These are phyloP conservation scores for Diophrys sp. DNA, from an alignment of 73 alveolate genomes.

Conservation along the genomic window DNA sequence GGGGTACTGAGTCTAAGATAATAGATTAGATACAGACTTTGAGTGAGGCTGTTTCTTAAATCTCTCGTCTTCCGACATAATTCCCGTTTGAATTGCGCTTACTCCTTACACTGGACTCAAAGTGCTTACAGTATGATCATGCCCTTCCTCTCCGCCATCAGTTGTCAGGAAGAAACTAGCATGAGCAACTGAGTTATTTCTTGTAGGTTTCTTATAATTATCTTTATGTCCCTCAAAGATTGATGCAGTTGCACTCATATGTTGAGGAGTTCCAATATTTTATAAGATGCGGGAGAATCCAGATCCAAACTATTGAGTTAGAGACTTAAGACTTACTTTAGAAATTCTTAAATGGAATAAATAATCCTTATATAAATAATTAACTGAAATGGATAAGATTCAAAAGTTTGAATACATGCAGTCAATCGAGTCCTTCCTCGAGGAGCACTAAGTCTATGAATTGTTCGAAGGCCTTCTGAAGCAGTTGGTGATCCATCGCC, in stretches of 20 bases:
- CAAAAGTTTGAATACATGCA: slow-evolving; percentile 81
- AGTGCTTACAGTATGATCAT: neutral
- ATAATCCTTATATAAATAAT: too few relatives aligned
- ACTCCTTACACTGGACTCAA: neutral
- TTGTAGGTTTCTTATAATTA: neutral
- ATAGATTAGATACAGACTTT: neutral
- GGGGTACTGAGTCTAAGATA: neutral
- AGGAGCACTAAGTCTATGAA: slow-evolving; percentile 89
- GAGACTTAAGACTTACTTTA: too few relatives aligned
- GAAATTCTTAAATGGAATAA: too few relatives aligned
- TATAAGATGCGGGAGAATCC: neutral
- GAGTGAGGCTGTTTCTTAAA: neutral
- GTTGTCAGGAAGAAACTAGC: neutral
- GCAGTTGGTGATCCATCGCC: slow-evolving; percentile 76
- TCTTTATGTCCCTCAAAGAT: too few relatives aligned
- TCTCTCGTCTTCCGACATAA: neutral
- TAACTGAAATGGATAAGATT: slow-evolving; percentile 74
- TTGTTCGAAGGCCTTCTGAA: slow-evolving; percentile 91
- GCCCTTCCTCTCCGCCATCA: neutral
- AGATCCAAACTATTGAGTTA: neutral
- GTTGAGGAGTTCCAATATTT: neutral
- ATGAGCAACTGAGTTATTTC: neutral
- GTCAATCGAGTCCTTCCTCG: slow-evolving; percentile 88
- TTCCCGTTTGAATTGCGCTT: neutral
- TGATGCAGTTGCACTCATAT: too few relatives aligned